Percentiles rank a stretch among this genome's conserved stretches.
These are phyloP conservation scores for Spencermartinsiella europaea DNA, from an alignment of 805 yeast species.

Conservation along the genomic window DNA sequence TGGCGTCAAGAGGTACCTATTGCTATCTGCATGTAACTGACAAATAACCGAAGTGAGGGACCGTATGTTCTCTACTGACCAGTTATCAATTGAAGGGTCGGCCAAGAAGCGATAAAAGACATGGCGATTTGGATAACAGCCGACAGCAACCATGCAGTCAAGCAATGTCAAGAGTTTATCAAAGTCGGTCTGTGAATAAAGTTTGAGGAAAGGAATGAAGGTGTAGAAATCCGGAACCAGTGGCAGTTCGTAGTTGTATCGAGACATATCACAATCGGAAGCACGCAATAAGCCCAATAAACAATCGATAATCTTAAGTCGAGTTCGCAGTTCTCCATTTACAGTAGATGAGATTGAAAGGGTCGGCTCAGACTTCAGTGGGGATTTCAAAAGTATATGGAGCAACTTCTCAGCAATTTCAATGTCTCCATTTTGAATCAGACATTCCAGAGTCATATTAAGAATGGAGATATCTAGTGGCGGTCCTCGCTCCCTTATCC, in stretches of 20 bases:
- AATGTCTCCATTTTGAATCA: conserved; percentile 20
- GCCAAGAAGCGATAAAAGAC: conserved; percentile 11
- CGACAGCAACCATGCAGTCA: conserved; percentile 18
- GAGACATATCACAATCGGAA: background rate
- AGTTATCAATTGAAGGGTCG: conserved; percentile 4
- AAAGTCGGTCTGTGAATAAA: conserved; percentile 23
- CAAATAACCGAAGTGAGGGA: background rate
- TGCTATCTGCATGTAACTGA: background rate
- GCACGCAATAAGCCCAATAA: conserved; percentile 7
- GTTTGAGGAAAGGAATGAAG: conserved; percentile 20
- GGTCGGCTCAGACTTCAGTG: background rate
- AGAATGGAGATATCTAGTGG: conserved; percentile 26
- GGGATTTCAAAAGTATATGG: background rate
- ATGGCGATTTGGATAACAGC: conserved; percentile 11
- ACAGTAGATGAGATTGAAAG: too few species aligned
- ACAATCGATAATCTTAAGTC: conserved; percentile 16
- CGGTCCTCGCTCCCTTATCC: conserved; percentile 18
- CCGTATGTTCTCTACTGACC: background rate
- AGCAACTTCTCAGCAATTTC: background rate
- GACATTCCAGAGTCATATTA: conserved; percentile 21
- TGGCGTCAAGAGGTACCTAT: background rate
- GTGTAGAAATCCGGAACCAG: conserved; percentile 19
- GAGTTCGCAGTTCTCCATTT: conserved; percentile 15
- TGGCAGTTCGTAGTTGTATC: conserved; percentile 16
- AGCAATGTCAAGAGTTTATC: conserved; percentile 15